Conservation (phyloP, 1,284 basidiomycete genomes). For the Vanrija humicola region DNA sequence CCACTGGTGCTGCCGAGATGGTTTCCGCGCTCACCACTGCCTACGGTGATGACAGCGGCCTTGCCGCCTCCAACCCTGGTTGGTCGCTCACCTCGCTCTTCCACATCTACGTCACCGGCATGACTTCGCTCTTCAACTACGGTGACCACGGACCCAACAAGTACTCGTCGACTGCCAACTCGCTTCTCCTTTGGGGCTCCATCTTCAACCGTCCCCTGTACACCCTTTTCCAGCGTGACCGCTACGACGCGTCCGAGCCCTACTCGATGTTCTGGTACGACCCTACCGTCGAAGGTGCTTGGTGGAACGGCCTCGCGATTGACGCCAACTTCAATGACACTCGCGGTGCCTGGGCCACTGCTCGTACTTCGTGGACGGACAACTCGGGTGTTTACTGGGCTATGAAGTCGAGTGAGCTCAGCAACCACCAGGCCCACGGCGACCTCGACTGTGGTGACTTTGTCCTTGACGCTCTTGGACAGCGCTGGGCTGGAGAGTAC, state of each 20-base stretch:
- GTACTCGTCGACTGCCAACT: constrained; percentile 54
- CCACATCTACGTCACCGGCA: constrained; percentile 86
- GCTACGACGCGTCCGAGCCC: constrained; percentile 80
- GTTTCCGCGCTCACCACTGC: constrained; percentile 75
- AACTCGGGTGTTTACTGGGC: constrained; percentile 75
- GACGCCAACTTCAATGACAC: constrained; percentile 74
- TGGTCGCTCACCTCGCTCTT: constrained; percentile 73
- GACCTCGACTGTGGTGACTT: constrained; percentile 92
- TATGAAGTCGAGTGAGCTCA: constrained; percentile 76
- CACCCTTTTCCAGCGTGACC: constrained; percentile 88
- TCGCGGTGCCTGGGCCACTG: constrained; percentile 78
- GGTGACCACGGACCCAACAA: constrained; percentile 97
- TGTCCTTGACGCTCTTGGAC: constrained; percentile 89
- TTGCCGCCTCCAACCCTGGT: constrained; percentile 66
- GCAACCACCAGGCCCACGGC: constrained; percentile 84
- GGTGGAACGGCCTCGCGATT: constrained; percentile 80
- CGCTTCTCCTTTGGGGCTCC: constrained; percentile 60
- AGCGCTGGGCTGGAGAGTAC: constrained; percentile 92
- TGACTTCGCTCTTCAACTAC: constrained; percentile 83
- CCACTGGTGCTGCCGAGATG: constrained; percentile 90
- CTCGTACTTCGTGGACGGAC: constrained; percentile 91
- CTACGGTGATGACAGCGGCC: constrained; percentile 68
- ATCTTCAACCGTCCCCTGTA: constrained; percentile 68
- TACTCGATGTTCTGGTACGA: constrained; percentile 99
- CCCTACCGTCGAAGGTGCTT: constrained; percentile 74